Evolutionary conservation across 768 basidiomycete genomes (phyloP).

Genomic region (Amanita pallidorosea): DNA sequence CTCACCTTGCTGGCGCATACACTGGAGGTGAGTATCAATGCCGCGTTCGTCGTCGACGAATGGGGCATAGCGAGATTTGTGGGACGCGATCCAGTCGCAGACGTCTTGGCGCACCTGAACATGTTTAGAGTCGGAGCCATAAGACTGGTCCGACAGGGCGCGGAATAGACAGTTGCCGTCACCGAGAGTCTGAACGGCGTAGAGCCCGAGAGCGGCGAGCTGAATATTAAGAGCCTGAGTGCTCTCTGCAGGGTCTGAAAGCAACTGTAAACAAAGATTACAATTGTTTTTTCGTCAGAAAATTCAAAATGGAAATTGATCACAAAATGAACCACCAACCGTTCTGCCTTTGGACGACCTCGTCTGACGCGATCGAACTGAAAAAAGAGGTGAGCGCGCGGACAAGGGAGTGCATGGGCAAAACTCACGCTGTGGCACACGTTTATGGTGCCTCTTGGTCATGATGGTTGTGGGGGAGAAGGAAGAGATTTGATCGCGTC

Average conservation of each 20-base stretch:
- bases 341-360: slow-evolving; percentile 29
- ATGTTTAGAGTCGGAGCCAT: slow-evolving; percentile 66
- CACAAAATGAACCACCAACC: slow-evolving; percentile 2
- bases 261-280: slow-evolving; percentile 17
- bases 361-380: slow-evolving; percentile 28
- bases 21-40: slow-evolving; percentile 56
- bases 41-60: slow-evolving; percentile 84
- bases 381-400: not conserved
- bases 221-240: slow-evolving; percentile 60
- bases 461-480: slow-evolving; percentile 7
- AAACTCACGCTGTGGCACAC: slow-evolving; percentile 5
- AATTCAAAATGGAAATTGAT: slow-evolving; percentile 5
- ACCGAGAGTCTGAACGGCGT: slow-evolving; percentile 78
- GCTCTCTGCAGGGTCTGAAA: slow-evolving; percentile 53
- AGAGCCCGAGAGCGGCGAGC: slow-evolving; percentile 69
- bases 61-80: slow-evolving; percentile 67
- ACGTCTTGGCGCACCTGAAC: slow-evolving; percentile 59
- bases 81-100: slow-evolving; percentile 69
- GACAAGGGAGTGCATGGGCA: not conserved
- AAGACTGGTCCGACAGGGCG: slow-evolving; percentile 79
- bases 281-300: slow-evolving; percentile 3
- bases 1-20: slow-evolving; percentile 73
- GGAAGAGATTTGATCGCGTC: slow-evolving; percentile 3
- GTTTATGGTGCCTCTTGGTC: slow-evolving; percentile 5
- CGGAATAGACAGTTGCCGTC: slow-evolving; percentile 95